Evolutionary conservation across 805 yeast species (phyloP), one percentile per base, ranked within the genome.

Genomic region (Lipomyces anomalus): DNA sequence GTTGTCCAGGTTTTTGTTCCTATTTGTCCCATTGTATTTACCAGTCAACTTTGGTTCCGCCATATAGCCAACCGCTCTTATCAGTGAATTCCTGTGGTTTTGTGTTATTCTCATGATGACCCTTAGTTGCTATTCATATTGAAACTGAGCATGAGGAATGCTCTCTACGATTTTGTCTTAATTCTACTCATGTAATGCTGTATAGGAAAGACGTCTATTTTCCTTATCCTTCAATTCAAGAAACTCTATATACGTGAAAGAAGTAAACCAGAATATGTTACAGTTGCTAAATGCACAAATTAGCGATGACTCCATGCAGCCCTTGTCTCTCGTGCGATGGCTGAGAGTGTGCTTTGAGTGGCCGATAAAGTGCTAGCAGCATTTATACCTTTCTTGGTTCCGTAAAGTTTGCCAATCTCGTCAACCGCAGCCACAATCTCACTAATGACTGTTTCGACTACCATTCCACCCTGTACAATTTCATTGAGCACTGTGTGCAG

Each of bases 391-490:
- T 50, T 50, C 26, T 49, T 50, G 32, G 46, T 48, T 6, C 55
- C 55, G 32, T 50, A 49, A 26, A 48, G n/a, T 40, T 50, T 50
- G 9, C 55, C 53, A 22, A 38, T 47, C 37, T 64, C 65, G 44
- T 68, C 71, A 3, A 67, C 71, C 0, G 73, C 76, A 1, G 78
- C 79, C 4, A 92, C 96, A 29, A 92, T 88, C 48, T 82, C 78
- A 22, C 68, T 61, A 18, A 88, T 86, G 55, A 82, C 86, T 1
- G 97, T 89, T 62, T 92, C 98, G 30, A 92, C 84, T 6, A 92
- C 98, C 94, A 92, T 82, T 0, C 98, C 98, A 22, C 97, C 98
- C 62, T 92, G 97, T 1, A 92, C 82, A 28, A 92, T 83, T 59
- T 92, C 97, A 58, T 60, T 67, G 40, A 89, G 65, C 1, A 90